Evolutionary conservation across 2,329 filamentous ascomycete species (phyloP), one percentile per base, ranked within the genome.

Genomic region (Monilinia polystroma): DNA sequence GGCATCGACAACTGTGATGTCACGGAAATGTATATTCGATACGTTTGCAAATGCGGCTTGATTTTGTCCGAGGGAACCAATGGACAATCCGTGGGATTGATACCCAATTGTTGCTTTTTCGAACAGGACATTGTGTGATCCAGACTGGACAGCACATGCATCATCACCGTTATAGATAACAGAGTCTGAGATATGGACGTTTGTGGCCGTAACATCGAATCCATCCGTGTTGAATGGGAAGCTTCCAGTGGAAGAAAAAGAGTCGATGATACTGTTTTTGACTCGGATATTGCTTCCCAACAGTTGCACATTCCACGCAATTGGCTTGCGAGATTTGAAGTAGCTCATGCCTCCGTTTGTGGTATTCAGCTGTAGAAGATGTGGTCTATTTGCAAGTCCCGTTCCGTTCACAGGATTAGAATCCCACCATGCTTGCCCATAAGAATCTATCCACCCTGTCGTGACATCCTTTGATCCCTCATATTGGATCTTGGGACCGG

Each of bases 381-480:
- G 79, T 12, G 80, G 80, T 7, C 80, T 75, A 45, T 75, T 76
- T 18, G 73, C 71, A 16, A 78, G 74, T 12, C 80, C 80, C 29
- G 78, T 78, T 51, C 75, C 75, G 45, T 78, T 78, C 8, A 72
- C 69, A 2, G 76, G 75, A 68, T 81, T 81, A 8, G 76, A 74
- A 63, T 81, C 79, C 79, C 79, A 81, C 80, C 80, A 81, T 1
- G 75, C 74, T 70, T 81, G 79, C 32, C 80, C 80, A 62, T 81
- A 79, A 2, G 78, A 80, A 66, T 80, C 76, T 68, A 81, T 80
- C 79, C 79, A 81, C 64, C 80, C 79, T n/a, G 74, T 73, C 45
- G 75, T 74, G 51, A 78, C 72, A 66, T 79, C 75, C 8, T 71
- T 66, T 1, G 77, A 76, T 6, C 78, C 78, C 10, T 74, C 72